These are phyloP conservation scores for Cryptosporidium sp. DNA, from an alignment of 169 alveolate species.

Conservation along the genomic window DNA sequence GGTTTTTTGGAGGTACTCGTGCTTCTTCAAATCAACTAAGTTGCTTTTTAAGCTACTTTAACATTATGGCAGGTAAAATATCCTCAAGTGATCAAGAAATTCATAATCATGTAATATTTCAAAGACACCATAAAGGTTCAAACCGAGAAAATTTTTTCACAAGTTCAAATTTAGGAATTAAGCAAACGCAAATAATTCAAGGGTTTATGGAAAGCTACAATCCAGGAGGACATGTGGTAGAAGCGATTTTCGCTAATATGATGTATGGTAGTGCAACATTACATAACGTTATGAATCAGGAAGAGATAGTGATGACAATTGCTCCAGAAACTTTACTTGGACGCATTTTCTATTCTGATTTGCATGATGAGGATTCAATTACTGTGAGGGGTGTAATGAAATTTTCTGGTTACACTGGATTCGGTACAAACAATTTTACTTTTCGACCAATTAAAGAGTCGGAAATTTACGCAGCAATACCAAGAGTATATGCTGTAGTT, in stretches of 20 bases:
- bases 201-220: conserved; percentile 46
- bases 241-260: conserved; percentile 34
- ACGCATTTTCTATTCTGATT: conserved; percentile 1
- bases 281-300: conserved; percentile 21
- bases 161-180: neutral
- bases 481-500: conserved; percentile 22
- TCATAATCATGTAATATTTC: neutral
- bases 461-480: neutral
- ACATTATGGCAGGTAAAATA: neutral
- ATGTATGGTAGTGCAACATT: conserved; percentile 18
- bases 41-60: conserved; percentile 11
- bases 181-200: neutral
- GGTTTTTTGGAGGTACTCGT: neutral
- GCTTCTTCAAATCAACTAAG: neutral
- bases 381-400: conserved; percentile 40
- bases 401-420: conserved; percentile 17
- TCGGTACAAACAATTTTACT: neutral
- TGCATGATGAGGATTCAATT: conserved; percentile 4
- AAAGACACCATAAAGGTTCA: neutral
- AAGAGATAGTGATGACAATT: conserved; percentile 39
- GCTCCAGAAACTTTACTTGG: conserved; percentile 45
- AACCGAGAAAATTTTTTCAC: neutral
- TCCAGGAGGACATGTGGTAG: conserved; percentile 29
- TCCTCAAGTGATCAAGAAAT: neutral
- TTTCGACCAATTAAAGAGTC: neutral